phyloP scores from a whole-genome alignment of 148 eudicot genomes.

The Chenopodium album region DNA sequence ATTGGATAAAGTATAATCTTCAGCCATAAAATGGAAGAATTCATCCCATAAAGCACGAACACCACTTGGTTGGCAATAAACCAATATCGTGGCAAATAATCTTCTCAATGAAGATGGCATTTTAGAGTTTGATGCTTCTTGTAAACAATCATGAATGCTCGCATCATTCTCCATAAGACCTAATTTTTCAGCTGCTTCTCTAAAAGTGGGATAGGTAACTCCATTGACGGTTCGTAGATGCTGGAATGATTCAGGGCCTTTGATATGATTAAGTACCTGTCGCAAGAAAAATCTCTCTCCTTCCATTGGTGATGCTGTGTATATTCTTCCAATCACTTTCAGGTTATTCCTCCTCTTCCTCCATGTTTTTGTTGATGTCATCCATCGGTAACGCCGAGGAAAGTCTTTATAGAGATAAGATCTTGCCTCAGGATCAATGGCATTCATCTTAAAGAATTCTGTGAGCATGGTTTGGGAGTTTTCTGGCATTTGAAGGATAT shows the following conservation, averaged over 20 bases:
- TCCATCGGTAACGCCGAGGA: background rate
- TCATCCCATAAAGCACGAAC: background rate
- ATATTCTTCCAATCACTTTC: background rate
- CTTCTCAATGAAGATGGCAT: no score
- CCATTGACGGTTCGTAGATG: background rate
- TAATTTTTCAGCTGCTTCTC: background rate
- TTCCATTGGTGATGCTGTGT: background rate
- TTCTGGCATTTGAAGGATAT: background rate
- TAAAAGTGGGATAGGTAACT: background rate
- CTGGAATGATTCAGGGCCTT: background rate
- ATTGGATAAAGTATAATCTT: background rate
- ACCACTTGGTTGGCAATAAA: no score
- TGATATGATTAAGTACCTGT: background rate
- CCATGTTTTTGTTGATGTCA: background rate
- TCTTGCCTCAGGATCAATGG: background rate
- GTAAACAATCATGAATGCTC: no score
- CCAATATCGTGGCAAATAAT: no score
- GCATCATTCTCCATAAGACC: no score
- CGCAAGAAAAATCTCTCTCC: conserved; percentile 6
- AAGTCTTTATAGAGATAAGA: background rate
- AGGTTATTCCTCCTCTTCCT: background rate
- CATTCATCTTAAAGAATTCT: conserved; percentile 7
- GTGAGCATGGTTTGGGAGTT: conserved; percentile 11
- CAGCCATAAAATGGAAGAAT: background rate
- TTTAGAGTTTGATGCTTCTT: no score